These are phyloP conservation scores for Isatis lusitanica DNA, from an alignment of 441 rosid genomes.

Conservation along the genomic window DNA sequence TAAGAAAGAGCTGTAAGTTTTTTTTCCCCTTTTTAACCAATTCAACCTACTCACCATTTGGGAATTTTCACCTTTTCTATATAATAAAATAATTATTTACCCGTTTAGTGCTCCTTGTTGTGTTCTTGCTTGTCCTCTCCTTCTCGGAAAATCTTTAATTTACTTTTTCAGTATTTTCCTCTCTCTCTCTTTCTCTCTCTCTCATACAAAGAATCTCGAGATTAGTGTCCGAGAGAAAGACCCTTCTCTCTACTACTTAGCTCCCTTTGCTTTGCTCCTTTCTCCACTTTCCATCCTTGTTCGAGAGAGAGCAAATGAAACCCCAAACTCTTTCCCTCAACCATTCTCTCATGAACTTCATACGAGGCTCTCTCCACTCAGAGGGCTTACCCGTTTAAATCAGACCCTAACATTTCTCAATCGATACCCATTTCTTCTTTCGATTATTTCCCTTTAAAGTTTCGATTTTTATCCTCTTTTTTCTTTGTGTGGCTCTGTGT, in stretches of 20 bases:
- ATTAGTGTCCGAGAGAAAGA: conserved; percentile 6
- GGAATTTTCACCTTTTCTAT: neutral
- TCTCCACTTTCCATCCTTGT: neutral
- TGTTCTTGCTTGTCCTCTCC: conserved; percentile 33
- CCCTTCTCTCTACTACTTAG: conserved; percentile 15
- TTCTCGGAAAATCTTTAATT: conserved; percentile 29
- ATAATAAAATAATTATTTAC: neutral
- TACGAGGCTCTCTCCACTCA: conserved; percentile 33
- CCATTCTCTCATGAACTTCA: conserved; percentile 24
- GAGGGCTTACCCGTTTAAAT: conserved; percentile 25
- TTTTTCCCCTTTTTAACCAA: conserved; percentile 11
- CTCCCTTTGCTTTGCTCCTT: conserved; percentile 11
- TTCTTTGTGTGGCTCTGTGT: neutral
- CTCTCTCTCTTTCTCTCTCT: conserved; percentile 11
- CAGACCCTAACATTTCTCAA: neutral
- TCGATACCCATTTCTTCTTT: neutral
- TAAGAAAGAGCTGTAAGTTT: neutral
- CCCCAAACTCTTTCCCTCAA: conserved; percentile 6
- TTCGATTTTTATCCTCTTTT: neutral
- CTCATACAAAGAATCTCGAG: conserved; percentile 12
- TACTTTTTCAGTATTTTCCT: conserved; percentile 26
- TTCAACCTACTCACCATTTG: conserved; percentile 1
- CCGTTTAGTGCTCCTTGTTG: conserved; percentile 32
- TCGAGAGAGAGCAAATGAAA: conserved; percentile 15
- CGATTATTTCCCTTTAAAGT: neutral